Evolutionary conservation across 2,329 filamentous ascomycete species (phyloP), one percentile per base, ranked within the genome.

Genomic region (Diplodia sapinea): DNA sequence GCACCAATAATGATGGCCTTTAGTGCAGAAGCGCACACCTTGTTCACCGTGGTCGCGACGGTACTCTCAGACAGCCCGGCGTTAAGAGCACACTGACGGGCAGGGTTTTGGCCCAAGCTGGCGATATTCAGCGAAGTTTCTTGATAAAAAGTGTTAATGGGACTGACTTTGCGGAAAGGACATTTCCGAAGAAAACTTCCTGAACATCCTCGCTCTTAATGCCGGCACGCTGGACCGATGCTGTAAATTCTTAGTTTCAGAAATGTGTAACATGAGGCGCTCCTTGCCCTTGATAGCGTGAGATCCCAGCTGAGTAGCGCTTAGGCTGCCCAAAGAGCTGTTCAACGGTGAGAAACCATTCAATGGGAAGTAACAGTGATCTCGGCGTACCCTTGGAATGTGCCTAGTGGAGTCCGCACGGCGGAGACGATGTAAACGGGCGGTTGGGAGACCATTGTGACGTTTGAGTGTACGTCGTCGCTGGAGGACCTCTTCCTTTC

Each of bases 101-200:
- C 94, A 72, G 95, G 95, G 78, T 96, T 96, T 83, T 99, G 95
- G 71, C 95, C 95, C 73, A 98, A 87, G 80, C 94, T 97, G 73
- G 36, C 26, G 68, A 73, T 29, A 8, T 29, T 56, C 15, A 56
- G 13, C 51, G n/a, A n/a, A 70, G 38, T 69, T 31, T 20, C 6
- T 13, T 13, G 11, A 20, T 15, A 13, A 8, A 26, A 12, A 15
- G 26, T 12, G 29, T 20, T 43, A 15, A 29, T 43, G n/a, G 13
- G 23, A 55, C 85, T 74, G 86, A 97, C 94, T 94, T 94, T 79
- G 94, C 95, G 69, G 94, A 96, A 75, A 99, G 87, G 72, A 99
- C 95, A 85, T 99, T 99, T 80, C 95, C 95, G 78, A 97, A 96
- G 85, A 95, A 96, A 78, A 99, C 93, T 81, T 99, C 95, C 79